These are phyloP conservation scores for Phylloboletellus chloephorus DNA, from an alignment of 1,284 basidiomycete genomes.

Conservation along the genomic window DNA sequence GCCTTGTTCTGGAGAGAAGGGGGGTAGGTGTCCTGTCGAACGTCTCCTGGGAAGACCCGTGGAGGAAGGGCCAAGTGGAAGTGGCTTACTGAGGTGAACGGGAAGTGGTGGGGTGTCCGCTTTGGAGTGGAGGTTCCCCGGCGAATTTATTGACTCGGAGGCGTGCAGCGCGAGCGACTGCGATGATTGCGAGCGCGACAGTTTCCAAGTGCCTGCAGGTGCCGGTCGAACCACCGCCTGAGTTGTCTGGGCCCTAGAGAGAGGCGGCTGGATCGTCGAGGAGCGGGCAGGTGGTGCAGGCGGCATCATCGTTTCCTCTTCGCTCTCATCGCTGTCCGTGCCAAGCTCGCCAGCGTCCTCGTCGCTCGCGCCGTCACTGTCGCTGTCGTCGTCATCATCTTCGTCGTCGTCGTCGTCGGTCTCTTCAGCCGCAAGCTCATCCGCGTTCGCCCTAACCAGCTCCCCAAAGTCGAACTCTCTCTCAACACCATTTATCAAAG, in stretches of 20 bases:
- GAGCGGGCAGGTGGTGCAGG: conserved; percentile 12
- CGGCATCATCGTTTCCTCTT: conserved; percentile 29
- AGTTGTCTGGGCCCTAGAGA: conserved; percentile 4
- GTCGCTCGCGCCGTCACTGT: conserved; percentile 41
- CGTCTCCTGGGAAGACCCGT: conserved; percentile 3
- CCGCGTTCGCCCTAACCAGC: conserved; percentile 68
- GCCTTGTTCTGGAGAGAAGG: conserved; percentile 1
- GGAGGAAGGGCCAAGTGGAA: conserved; percentile 20
- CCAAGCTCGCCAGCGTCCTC: conserved; percentile 41
- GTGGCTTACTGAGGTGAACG: conserved; percentile 22
- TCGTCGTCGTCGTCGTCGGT: conserved; percentile 55
- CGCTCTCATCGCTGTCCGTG: conserved; percentile 30
- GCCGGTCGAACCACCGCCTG: conserved; percentile 4
- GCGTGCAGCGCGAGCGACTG: conserved; percentile 42
- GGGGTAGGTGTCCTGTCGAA: conserved; percentile 10
- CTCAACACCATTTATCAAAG: conserved; percentile 74
- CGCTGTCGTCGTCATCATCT: conserved; percentile 28
- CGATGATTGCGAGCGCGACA: conserved; percentile 13
- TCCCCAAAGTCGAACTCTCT: conserved; percentile 77
- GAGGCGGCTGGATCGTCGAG: conserved; percentile 4
- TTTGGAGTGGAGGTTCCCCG: conserved; percentile 4
- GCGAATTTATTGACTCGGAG: conserved; percentile 39
- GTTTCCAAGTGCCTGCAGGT: neutral
- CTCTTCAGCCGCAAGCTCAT: conserved; percentile 75
- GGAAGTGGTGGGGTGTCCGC: conserved; percentile 37